phyloP scores from a whole-genome alignment of 1,284 basidiomycete species.

The Ceratobasidium sp. region DNA sequence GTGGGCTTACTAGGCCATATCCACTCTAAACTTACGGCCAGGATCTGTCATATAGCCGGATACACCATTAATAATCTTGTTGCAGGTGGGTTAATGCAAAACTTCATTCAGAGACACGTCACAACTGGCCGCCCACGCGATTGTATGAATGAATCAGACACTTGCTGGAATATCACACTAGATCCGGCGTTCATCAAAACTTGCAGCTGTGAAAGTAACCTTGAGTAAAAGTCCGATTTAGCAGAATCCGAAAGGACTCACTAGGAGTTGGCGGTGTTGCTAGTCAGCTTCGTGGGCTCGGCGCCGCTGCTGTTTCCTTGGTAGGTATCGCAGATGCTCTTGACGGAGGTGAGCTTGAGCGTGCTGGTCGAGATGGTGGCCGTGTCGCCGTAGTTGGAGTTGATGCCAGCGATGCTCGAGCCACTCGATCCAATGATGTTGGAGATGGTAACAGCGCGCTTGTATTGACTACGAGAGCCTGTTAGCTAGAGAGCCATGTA shows the following conservation, averaged over 20 bases:
- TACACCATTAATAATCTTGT: too few species aligned
- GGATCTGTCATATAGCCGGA: too few species aligned
- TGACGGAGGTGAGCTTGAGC: constrained; percentile 8
- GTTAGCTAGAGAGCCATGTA: neutral
- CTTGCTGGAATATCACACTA: too few species aligned
- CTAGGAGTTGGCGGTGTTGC: constrained; percentile 39
- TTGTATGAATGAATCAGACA: too few species aligned
- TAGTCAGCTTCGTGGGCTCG: constrained; percentile 40
- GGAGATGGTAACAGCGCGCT: constrained; percentile 53
- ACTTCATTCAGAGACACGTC: too few species aligned
- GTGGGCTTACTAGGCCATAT: too few species aligned
- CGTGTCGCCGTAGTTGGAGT: constrained; percentile 44
- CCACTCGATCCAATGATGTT: constrained; percentile 39
- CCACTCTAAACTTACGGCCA: too few species aligned
- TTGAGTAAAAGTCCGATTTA: neutral
- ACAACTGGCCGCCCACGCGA: too few species aligned
- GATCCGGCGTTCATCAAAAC: neutral
- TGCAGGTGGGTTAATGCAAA: too few species aligned
- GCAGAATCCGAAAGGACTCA: neutral
- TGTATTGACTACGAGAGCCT: constrained; percentile 46
- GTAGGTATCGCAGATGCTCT: constrained; percentile 38
- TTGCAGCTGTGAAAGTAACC: neutral
- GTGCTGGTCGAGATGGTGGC: constrained; percentile 42
- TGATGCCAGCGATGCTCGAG: neutral
- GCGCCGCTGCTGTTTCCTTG: constrained; percentile 43